Conservation (phyloP, 164 flowering plant species). For the Vitis cinerea region DNA sequence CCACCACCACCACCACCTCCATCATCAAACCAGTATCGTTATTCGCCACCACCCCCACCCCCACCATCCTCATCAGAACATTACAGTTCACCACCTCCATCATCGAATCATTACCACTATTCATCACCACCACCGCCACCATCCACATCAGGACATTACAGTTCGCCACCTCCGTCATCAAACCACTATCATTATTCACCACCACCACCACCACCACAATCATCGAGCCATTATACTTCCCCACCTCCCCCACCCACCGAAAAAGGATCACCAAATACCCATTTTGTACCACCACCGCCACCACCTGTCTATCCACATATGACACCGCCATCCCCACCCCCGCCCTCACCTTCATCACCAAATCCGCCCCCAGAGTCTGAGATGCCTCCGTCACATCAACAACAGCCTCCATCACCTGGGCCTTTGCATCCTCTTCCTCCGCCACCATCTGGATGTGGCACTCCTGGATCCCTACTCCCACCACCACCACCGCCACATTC, state of each 20-base stretch:
- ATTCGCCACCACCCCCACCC: background rate
- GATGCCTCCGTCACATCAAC: background rate
- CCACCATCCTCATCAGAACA: background rate
- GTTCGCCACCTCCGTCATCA: constrained; percentile 14
- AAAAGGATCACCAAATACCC: constrained; percentile 11
- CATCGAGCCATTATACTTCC: background rate
- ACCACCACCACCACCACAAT: constrained; percentile 4
- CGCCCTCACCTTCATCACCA: constrained; percentile 15
- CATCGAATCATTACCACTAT: background rate
- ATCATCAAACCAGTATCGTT: background rate
- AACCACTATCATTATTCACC: constrained; percentile 4
- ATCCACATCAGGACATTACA: constrained; percentile 13
- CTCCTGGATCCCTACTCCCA: constrained; percentile 14
- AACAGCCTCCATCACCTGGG: constrained; percentile 8
- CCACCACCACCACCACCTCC: background rate
- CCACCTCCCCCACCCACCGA: constrained; percentile 21
- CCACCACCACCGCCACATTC: constrained; percentile 16
- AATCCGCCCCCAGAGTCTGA: constrained; percentile 2
- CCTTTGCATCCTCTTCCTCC: constrained; percentile 19
- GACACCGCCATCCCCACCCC: constrained; percentile 7
- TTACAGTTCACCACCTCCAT: background rate
- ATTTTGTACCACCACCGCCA: constrained; percentile 10
- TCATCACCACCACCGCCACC: constrained; percentile 7
- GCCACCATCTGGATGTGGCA: constrained; percentile 17
- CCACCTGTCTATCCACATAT: background rate